Evolutionary conservation across 805 yeast species (phyloP), one percentile per base, ranked within the genome.

Genomic region (Wickerhamomyces chambardii): DNA sequence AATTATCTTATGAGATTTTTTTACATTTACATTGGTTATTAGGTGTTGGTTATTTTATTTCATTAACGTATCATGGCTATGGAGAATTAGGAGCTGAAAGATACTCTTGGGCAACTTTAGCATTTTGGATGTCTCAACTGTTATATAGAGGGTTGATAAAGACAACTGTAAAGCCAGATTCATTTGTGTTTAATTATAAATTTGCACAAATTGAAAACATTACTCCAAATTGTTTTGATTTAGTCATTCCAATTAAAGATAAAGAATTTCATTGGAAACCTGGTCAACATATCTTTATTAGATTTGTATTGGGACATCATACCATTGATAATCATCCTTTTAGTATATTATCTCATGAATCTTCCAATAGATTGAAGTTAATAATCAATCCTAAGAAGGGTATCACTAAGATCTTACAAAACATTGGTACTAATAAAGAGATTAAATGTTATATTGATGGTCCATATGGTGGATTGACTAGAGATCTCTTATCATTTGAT

Each of bases 261-360:
- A 17, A 55, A n/a, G 65, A 62, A 8, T 50, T 68, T 29, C 38
- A 42, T 10, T 73, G 78, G 78, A 44, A 31, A 14, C 70, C 78
- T 2, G 79, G 81, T 17, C 80, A 74, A 39, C 81, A 74, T 50
- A 54, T 72, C 5, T 70, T 58, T 42, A 49, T 74, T 16, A 59
- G 78, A 44, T 68, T 70, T 37, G 54, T 48, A 16, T n/a, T 57
- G 3, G 74, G 70, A 2, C 41, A 59, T 14, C 55, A 63, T 28
- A 52, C 71, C 17, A 43, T 71, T 16, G 76, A 73, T 40, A 71
- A 65, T 41, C 81, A 74, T 51, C 80, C 80, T 11, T 74, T 74
- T 45, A 71, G 78, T 1, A 64, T 73, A 8, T 41, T 67, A 19
- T 63, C 69, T 4, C 51, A 42, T 15, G 45, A 45, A 3, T 28